Percentiles rank a stretch among this genome's conserved stretches.
These are phyloP conservation scores for Arabidopsis hybrid DNA, from an alignment of 441 rosid genomes.

Conservation along the genomic window DNA sequence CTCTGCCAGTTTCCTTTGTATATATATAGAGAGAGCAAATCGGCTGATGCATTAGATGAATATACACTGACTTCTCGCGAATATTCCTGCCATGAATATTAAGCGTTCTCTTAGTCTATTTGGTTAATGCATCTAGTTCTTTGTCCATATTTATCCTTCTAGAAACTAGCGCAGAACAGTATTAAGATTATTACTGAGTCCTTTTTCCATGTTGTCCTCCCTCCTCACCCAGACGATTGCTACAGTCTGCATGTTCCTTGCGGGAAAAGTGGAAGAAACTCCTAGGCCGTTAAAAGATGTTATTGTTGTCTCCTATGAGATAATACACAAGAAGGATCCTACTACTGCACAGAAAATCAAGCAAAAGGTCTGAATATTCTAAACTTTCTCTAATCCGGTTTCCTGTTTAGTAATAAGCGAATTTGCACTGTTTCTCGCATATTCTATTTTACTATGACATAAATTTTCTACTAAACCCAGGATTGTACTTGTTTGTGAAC, in stretches of 20 bases:
- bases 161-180: constrained; percentile 7
- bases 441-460: constrained; percentile 23
- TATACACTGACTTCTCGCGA: constrained; percentile 10
- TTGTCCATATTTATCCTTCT: constrained; percentile 24
- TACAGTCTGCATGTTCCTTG: constrained; percentile 78
- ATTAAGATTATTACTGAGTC: constrained; percentile 20
- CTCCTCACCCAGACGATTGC: constrained; percentile 59
- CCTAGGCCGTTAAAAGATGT: constrained; percentile 76
- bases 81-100: constrained; percentile 20
- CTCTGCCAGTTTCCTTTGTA: constrained; percentile 7
- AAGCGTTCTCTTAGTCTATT: constrained; percentile 24
- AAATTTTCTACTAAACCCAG: background rate
- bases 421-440: constrained; percentile 26
- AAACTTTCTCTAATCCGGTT: background rate
- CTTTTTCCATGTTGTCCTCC: constrained; percentile 19
- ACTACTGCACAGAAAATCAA: constrained; percentile 68
- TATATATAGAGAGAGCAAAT: constrained; percentile 10
- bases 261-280: constrained; percentile 84
- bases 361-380: constrained; percentile 65
- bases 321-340: constrained; percentile 73
- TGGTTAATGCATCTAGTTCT: constrained; percentile 11
- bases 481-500: constrained; percentile 18
- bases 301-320: constrained; percentile 74
- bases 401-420: constrained; percentile 7
- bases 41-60: constrained; percentile 26